Conservation (phyloP, 179 eudicot genomes). For the Patellifolia procumbens region DNA sequence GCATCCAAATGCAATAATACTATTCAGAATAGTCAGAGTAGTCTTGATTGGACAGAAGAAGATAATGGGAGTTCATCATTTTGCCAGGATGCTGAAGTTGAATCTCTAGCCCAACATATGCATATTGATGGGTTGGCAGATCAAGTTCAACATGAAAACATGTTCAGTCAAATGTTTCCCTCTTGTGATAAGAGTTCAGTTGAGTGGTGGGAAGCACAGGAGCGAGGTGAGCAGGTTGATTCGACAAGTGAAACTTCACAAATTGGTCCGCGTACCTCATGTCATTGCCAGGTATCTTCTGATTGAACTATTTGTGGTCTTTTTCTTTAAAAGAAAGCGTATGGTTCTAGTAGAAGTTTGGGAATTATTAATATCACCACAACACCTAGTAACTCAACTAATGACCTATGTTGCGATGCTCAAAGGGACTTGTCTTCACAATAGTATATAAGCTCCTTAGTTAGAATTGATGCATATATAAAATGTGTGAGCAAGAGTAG, state of each 20-base stretch:
- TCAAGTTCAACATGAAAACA: slow-evolving; percentile 35
- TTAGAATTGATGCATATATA: too few species aligned
- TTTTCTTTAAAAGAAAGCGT: background rate
- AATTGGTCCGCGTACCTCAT: slow-evolving; percentile 88
- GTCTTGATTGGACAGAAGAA: slow-evolving; percentile 40
- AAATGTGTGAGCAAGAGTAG: too few species aligned
- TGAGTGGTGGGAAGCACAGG: slow-evolving; percentile 95
- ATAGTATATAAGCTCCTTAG: background rate
- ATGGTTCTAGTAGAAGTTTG: background rate
- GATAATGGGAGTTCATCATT: slow-evolving; percentile 42
- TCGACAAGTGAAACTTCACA: slow-evolving; percentile 64
- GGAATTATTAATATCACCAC: background rate
- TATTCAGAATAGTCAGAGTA: slow-evolving; percentile 26
- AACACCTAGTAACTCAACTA: background rate
- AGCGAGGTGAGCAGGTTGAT: slow-evolving; percentile 63
- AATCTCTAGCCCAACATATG: slow-evolving; percentile 46
- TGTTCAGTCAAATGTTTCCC: slow-evolving; percentile 18
- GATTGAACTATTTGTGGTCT: background rate
- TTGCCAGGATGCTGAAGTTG: slow-evolving; percentile 49
- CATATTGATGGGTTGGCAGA: slow-evolving; percentile 52
- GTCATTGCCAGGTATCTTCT: slow-evolving; percentile 84
- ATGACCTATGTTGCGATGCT: background rate
- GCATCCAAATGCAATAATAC: slow-evolving; percentile 38
- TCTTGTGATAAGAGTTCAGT: slow-evolving; percentile 38
- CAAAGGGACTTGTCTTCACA: background rate